Conservation (phyloP, 208 protist genomes). For the Naegleria lovaniensis region DNA sequence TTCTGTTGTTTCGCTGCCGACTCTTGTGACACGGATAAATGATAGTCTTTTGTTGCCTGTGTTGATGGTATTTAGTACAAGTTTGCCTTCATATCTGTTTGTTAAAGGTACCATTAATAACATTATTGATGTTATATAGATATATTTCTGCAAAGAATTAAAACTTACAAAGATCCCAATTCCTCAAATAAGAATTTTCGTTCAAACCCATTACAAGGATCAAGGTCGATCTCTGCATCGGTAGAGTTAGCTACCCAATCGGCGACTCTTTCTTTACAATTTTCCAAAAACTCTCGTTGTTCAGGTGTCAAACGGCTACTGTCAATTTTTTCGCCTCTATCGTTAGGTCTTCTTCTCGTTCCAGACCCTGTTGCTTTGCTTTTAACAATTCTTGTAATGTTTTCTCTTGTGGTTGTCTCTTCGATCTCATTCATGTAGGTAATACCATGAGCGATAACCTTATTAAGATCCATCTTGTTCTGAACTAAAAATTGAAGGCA, state of each 20-base stretch:
- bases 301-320: neutral
- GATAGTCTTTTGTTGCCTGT: neutral
- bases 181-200: conserved; percentile 11
- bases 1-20: neutral
- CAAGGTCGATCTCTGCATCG: neutral
- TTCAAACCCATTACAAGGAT: neutral
- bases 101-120: too few relatives aligned
- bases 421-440: conserved; percentile 14
- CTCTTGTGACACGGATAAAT: neutral
- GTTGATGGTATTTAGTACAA: neutral
- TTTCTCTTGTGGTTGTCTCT: neutral
- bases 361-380: neutral
- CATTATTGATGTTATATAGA: neutral
- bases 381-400: neutral
- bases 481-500: conserved; percentile 18
- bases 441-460: neutral
- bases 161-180: neutral
- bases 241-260: conserved; percentile 8
- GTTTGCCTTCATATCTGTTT: neutral
- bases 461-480: conserved; percentile 22
- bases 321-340: neutral
- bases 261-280: neutral
- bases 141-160: neutral
- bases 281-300: neutral
- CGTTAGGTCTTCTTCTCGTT: neutral